phyloP scores from a whole-genome alignment of 148 eudicot species.

The Arbutus unedo region DNA sequence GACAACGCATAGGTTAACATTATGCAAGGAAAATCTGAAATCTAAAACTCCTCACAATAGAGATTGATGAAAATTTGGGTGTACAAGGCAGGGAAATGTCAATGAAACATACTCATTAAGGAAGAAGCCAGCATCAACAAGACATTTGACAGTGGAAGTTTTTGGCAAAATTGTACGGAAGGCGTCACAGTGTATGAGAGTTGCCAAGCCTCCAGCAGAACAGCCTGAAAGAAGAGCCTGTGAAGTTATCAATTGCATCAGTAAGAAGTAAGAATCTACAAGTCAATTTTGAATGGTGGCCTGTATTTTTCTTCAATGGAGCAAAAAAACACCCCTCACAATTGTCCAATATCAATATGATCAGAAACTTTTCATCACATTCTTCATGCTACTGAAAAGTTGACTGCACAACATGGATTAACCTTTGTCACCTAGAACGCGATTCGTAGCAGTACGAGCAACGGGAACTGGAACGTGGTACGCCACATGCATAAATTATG shows the following conservation, averaged over 20 bases:
- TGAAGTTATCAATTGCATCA: constrained; percentile 40
- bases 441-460: no score
- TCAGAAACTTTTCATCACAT: not conserved
- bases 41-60: not conserved
- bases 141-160: constrained; percentile 76
- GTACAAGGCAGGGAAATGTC: not conserved
- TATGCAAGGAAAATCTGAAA: not conserved
- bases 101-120: constrained; percentile 61
- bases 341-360: not conserved
- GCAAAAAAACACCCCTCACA: not conserved
- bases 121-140: constrained; percentile 88
- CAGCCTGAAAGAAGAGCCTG: constrained; percentile 99
- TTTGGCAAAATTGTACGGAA: constrained; percentile 62
- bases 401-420: not conserved
- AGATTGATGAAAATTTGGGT: not conserved
- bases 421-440: no score
- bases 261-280: constrained; percentile 26
- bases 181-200: constrained; percentile 87
- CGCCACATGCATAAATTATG: no score
- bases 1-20: no score
- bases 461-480: no score
- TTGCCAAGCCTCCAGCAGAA: constrained; percentile 97
- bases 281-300: not conserved
- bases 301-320: not conserved
- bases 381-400: not conserved